phyloP scores from a whole-genome alignment of 306 rosid genomes.

The Cajanus cajan region DNA sequence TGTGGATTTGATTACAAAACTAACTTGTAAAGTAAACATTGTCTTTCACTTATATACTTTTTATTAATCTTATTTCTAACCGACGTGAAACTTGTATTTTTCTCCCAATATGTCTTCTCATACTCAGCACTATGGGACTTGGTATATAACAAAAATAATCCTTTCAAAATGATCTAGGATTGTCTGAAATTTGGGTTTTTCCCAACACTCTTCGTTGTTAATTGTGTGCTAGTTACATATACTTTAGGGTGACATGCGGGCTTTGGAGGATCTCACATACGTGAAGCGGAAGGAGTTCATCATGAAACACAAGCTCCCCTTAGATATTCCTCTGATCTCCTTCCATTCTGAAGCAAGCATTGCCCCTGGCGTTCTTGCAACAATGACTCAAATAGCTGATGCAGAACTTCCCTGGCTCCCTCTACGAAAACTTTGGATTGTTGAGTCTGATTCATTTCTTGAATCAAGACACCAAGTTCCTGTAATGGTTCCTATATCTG shows the following conservation, averaged over 20 bases:
- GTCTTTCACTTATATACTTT: no score
- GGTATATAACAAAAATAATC: no score
- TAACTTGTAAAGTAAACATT: no score
- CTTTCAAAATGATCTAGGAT: no score
- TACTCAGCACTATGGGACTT: no score
- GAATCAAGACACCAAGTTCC: conserved; percentile 59
- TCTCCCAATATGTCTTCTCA: no score
- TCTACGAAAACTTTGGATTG: conserved; percentile 22
- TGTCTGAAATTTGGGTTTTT: no score
- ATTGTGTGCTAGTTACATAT: background rate
- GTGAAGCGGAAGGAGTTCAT: conserved; percentile 76
- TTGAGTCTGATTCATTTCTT: conserved; percentile 32
- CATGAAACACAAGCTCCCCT: conserved; percentile 63
- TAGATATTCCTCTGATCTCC: conserved; percentile 61
- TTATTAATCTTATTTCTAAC: no score
- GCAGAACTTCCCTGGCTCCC: conserved; percentile 74
- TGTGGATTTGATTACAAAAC: no score
- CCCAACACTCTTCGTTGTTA: no score
- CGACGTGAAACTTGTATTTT: no score
- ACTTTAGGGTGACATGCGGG: conserved; percentile 69
- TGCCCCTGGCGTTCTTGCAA: conserved; percentile 67
- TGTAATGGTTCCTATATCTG: conserved; percentile 65
- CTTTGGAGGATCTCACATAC: conserved; percentile 83
- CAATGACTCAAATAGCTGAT: conserved; percentile 82
- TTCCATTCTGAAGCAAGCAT: conserved; percentile 76